These are phyloP conservation scores for Saksenaea oblongispora DNA, from an alignment of 371 early-diverging fungal species.

Conservation along the genomic window DNA sequence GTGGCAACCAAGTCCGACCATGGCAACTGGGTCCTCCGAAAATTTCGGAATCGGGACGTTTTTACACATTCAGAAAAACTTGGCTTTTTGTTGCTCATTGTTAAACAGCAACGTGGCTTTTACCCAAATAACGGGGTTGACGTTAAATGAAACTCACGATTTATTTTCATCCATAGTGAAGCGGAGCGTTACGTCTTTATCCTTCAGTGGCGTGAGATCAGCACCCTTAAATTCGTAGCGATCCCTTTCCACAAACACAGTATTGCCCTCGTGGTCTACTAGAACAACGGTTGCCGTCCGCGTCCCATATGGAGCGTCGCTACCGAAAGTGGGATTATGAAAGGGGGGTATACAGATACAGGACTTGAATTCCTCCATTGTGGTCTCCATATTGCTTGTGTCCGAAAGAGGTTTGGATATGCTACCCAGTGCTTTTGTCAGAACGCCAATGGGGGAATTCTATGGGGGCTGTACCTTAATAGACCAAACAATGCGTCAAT, in stretches of 20 bases:
- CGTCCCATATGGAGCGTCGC: slow-evolving; percentile 41
- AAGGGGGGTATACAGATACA: slow-evolving; percentile 42
- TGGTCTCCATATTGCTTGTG: slow-evolving; percentile 3
- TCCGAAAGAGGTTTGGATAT: slow-evolving; percentile 23
- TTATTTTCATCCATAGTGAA: background rate
- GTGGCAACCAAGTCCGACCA: slow-evolving; percentile 1
- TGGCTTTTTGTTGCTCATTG: background rate
- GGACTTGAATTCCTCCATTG: slow-evolving; percentile 27
- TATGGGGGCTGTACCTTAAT: slow-evolving; percentile 30
- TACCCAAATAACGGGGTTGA: background rate
- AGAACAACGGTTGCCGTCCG: slow-evolving; percentile 55
- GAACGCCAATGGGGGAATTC: background rate
- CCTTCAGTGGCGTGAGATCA: background rate
- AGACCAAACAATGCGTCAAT: slow-evolving; percentile 47
- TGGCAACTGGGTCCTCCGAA: background rate
- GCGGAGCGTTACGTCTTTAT: background rate
- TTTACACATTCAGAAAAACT: background rate
- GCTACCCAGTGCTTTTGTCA: slow-evolving; percentile 7
- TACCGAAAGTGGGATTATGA: background rate
- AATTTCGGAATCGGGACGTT: background rate
- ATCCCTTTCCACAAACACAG: slow-evolving; percentile 45
- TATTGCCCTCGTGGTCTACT: slow-evolving; percentile 47
- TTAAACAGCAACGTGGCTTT: background rate
- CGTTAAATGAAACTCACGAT: background rate
- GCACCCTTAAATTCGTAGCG: slow-evolving; percentile 21